Conservation (phyloP, 192 early-diverging fungal species). For the Coemansia sp. region DNA sequence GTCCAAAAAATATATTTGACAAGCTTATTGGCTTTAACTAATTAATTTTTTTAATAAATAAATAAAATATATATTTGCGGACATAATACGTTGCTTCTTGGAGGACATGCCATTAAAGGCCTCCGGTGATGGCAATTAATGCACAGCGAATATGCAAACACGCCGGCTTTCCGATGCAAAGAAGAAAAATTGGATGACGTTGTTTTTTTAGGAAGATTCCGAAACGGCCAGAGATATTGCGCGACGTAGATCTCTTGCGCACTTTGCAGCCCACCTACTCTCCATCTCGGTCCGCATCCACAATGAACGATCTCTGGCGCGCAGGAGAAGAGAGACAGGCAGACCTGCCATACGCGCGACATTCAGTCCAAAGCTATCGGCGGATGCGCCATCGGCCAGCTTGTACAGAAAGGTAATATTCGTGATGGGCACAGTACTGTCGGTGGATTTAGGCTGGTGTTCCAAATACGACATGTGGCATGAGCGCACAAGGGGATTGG, state of each 20-base stretch:
- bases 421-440: slow-evolving; percentile 56
- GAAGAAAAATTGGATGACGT: neutral
- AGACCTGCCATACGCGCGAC: slow-evolving; percentile 93
- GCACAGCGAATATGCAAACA: neutral
- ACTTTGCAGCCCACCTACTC: slow-evolving; percentile 25
- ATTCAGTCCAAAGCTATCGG: slow-evolving; percentile 95
- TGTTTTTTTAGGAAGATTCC: neutral
- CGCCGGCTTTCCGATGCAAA: neutral
- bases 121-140: slow-evolving; percentile 1
- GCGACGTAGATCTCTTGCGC: slow-evolving; percentile 20
- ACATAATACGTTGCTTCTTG: neutral
- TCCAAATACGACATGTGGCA: slow-evolving; percentile 56
- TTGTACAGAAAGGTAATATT: slow-evolving; percentile 95
- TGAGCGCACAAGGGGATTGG: slow-evolving; percentile 11
- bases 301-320: slow-evolving; percentile 67
- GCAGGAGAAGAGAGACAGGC: slow-evolving; percentile 63
- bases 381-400: slow-evolving; percentile 76
- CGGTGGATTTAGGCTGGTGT: slow-evolving; percentile 64
- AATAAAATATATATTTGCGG: neutral
- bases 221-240: slow-evolving; percentile 21
- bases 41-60: neutral
- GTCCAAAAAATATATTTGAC: no score
- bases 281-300: slow-evolving; percentile 64
- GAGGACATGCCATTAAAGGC: no score
- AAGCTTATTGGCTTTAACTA: neutral